phyloP scores from a whole-genome alignment of 768 basidiomycete species.

The Tubosaeta sp. region DNA sequence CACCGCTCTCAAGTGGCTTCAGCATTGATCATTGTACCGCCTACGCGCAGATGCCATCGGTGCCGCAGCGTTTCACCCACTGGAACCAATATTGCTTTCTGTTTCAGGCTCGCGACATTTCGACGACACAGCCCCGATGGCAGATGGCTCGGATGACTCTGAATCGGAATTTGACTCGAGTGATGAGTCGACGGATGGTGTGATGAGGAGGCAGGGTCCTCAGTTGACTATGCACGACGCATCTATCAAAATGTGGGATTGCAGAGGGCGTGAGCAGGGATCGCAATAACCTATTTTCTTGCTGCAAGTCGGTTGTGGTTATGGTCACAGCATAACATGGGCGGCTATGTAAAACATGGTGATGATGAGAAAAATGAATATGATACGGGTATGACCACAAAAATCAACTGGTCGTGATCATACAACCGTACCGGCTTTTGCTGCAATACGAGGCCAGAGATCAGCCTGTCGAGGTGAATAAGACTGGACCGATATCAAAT shows the following conservation, averaged over 20 bases:
- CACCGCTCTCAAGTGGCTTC: not conserved
- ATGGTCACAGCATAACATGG: conserved; percentile 20
- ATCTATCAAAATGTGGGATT: conserved; percentile 27
- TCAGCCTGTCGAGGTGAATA: conserved; percentile 58
- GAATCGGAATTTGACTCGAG: conserved; percentile 17
- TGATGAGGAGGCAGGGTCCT: conserved; percentile 9
- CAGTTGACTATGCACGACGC: conserved; percentile 22
- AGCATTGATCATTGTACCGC: not conserved
- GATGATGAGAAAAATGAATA: conserved; percentile 4
- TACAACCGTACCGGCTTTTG: conserved; percentile 98
- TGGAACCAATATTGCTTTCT: conserved; percentile 53
- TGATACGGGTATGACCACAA: conserved; percentile 10
- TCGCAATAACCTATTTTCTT: not conserved
- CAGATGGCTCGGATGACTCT: not conserved
- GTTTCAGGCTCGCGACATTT: conserved; percentile 81
- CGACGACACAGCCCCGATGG: conserved; percentile 9
- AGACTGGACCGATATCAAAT: not conserved
- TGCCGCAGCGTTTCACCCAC: conserved; percentile 70
- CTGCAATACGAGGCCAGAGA: conserved; percentile 98
- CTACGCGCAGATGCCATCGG: conserved; percentile 60
- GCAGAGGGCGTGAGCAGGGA: not conserved
- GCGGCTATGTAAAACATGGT: conserved; percentile 17
- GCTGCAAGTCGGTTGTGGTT: conserved; percentile 13
- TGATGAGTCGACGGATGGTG: conserved; percentile 2
- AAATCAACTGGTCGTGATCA: conserved; percentile 37